Base-by-base conservation (phyloP, 495 filamentous ascomycete species). In the Hypoxylon fuscum region DNA sequence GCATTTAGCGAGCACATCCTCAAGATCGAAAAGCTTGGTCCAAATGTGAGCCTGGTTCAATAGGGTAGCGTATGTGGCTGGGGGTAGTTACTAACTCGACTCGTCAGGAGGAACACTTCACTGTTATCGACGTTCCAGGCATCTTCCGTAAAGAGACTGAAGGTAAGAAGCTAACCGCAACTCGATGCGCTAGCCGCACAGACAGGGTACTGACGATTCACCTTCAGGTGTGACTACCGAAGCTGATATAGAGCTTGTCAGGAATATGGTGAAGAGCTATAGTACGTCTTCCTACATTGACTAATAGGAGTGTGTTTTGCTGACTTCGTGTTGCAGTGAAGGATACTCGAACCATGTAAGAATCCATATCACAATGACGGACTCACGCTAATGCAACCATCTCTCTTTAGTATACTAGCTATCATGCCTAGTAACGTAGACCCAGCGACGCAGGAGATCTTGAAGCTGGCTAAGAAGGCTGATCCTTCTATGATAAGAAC, bases 91-190 rank as follows among this genome's bases (percentile, higher is more conserved):
- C 22, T 65, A 22, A 65, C 17, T 5, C 5, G 12, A 1, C 11
- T 32, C 12, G 25, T 7, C 31, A 69, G 63, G 72, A 86, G 49
- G 69, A 82, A 5, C 77, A 88, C 56, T 73, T 88, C 1, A 86
- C 74, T 38, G 75, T 88, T 0, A 82, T 87, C 42, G 84, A 88
- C 64, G 77, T 88, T 5, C 85, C 85, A n/a, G 84, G 85, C 0
- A 84, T 88, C 8, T 88, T 88, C 68, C 77, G 77, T 7, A 85
- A 72, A 21, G 74, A 81, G 1, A 83, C 77, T 4, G 63, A 76
- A 22, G 80, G 81, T 69, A 15, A 31, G 51, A n/a, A 5, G 11
- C 6, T 1, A 25, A 2, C 43, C 31, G 9, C 18, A 29, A 22
- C 25, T 1, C 44, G 10, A 22, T 14, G 18, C 15, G 20, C 21